phyloP scores from a whole-genome alignment of 169 alveolate species.

The Cryptosporidium tyzzeri region DNA sequence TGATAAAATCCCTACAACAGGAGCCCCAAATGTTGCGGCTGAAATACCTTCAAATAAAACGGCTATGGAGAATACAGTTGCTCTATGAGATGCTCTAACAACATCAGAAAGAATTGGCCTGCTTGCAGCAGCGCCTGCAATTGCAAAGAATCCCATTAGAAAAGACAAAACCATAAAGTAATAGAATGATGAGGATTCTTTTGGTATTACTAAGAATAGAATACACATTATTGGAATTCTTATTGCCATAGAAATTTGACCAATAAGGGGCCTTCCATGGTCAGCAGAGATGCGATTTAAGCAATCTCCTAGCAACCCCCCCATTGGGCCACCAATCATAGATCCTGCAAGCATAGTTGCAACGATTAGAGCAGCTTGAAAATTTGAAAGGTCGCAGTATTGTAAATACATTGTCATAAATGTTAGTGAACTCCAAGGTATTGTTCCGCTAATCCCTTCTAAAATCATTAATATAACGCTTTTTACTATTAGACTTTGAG shows the following conservation, averaged over 20 bases:
- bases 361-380: slow-evolving; percentile 86
- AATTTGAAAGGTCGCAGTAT: slow-evolving; percentile 88
- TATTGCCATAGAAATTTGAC: slow-evolving; percentile 82
- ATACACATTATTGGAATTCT: slow-evolving; percentile 83
- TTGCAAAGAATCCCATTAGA: slow-evolving; percentile 88
- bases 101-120: slow-evolving; percentile 90
- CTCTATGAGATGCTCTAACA: slow-evolving; percentile 89
- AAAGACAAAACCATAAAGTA: slow-evolving; percentile 80
- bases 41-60: slow-evolving; percentile 89
- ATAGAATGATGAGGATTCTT: slow-evolving; percentile 76
- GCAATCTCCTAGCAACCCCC: slow-evolving; percentile 88
- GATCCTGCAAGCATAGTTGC: slow-evolving; percentile 89
- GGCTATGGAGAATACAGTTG: slow-evolving; percentile 87
- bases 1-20: slow-evolving; percentile 88
- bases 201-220: slow-evolving; percentile 81
- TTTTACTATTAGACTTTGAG: slow-evolving; percentile 54
- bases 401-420: slow-evolving; percentile 90
- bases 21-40: slow-evolving; percentile 89
- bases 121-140: slow-evolving; percentile 91
- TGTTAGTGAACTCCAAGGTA: slow-evolving; percentile 90
- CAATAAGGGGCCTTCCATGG: slow-evolving; percentile 90
- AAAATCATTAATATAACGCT: slow-evolving; percentile 76
- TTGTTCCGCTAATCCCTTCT: slow-evolving; percentile 89
- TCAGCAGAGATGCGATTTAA: slow-evolving; percentile 83
- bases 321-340: slow-evolving; percentile 90